phyloP scores from a whole-genome alignment of 768 basidiomycete species.

The Tylopilus sp. region DNA sequence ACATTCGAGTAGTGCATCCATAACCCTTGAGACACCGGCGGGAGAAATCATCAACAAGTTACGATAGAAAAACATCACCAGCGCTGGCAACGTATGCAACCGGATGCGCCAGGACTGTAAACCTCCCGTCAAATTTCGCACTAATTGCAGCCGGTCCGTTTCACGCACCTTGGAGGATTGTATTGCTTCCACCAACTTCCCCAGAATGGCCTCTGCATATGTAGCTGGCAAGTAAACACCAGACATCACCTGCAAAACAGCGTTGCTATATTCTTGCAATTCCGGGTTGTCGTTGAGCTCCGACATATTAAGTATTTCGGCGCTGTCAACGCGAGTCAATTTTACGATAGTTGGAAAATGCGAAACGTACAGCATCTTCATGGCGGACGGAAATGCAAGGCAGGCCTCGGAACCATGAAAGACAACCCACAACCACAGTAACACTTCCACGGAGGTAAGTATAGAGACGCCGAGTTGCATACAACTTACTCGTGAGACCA shows the following conservation, averaged over 20 bases:
- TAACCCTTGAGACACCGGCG: slow-evolving; percentile 61
- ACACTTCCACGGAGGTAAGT: slow-evolving; percentile 43
- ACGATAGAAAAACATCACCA: slow-evolving; percentile 89
- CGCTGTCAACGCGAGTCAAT: slow-evolving; percentile 43
- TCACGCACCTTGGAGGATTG: slow-evolving; percentile 68
- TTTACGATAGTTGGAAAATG: background rate
- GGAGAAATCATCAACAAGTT: slow-evolving; percentile 78
- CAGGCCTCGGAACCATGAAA: slow-evolving; percentile 73
- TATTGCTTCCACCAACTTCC: slow-evolving; percentile 65
- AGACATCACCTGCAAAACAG: slow-evolving; percentile 78
- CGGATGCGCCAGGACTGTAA: slow-evolving; percentile 87
- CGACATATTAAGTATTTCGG: slow-evolving; percentile 85
- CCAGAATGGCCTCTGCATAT: slow-evolving; percentile 58
- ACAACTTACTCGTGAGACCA: slow-evolving; percentile 66
- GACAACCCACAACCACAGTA: slow-evolving; percentile 78
- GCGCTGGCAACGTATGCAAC: slow-evolving; percentile 79
- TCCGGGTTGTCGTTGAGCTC: slow-evolving; percentile 86
- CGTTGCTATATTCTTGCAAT: slow-evolving; percentile 75
- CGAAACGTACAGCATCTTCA: slow-evolving; percentile 67
- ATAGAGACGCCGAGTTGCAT: background rate
- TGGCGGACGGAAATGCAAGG: slow-evolving; percentile 72
- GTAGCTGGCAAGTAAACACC: slow-evolving; percentile 71
- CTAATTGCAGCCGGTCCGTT: background rate
- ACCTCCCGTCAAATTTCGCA: slow-evolving; percentile 10
- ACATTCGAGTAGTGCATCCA: slow-evolving; percentile 83